phyloP scores from a whole-genome alignment of 106 monocot genomes.

The Dendrobium nobile region DNA sequence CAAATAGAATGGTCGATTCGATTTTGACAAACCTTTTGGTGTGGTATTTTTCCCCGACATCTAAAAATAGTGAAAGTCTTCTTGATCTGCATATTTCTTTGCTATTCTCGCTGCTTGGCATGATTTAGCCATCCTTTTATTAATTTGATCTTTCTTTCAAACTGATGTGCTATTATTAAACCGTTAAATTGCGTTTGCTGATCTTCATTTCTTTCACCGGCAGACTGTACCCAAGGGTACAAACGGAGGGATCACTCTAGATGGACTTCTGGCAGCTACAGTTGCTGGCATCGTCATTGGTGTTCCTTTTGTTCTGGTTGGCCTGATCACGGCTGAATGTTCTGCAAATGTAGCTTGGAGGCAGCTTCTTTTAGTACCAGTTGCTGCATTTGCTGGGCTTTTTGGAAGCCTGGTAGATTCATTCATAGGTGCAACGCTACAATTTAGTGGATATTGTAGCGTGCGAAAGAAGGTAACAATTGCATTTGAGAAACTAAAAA shows the following conservation, averaged over 20 bases:
- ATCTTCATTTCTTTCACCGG: background rate
- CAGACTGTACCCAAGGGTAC: slow-evolving; percentile 85
- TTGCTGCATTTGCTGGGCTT: slow-evolving; percentile 65
- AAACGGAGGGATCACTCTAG: slow-evolving; percentile 73
- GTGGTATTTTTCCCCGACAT: too few relatives aligned
- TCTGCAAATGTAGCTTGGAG: slow-evolving; percentile 29
- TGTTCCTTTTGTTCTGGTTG: slow-evolving; percentile 43
- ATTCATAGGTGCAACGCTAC: slow-evolving; percentile 74
- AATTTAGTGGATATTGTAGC: slow-evolving; percentile 84
- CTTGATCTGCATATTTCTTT: too few relatives aligned
- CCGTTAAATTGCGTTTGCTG: background rate
- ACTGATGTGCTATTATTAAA: background rate
- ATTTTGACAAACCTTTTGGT: background rate
- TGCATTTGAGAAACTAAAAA: background rate
- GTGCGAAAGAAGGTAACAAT: slow-evolving; percentile 59
- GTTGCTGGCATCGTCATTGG: slow-evolving; percentile 77
- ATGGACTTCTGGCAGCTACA: slow-evolving; percentile 66
- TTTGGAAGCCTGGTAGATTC: slow-evolving; percentile 90
- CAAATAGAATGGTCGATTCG: background rate
- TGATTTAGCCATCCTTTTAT: background rate
- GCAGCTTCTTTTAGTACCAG: slow-evolving; percentile 65
- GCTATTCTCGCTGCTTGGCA: too few relatives aligned
- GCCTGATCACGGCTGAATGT: slow-evolving; percentile 55
- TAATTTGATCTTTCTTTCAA: background rate
- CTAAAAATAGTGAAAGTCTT: background rate